These are phyloP conservation scores for Piromyces finnis DNA, from an alignment of 192 early-diverging fungal species.

Conservation along the genomic window DNA sequence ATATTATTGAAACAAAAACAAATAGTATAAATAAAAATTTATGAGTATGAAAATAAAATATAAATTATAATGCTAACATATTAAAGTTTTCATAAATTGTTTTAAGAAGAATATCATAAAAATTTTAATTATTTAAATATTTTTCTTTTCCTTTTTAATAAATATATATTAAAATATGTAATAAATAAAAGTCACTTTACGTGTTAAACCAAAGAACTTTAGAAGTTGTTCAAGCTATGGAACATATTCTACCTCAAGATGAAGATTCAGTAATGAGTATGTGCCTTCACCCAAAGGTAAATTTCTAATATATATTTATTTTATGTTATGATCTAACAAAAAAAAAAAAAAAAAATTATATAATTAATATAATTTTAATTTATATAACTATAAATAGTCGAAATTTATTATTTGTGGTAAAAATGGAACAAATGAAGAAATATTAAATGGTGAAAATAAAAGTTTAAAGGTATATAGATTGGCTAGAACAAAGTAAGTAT, in stretches of 20 bases:
- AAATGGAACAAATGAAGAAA: neutral
- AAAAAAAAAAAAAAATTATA: neutral
- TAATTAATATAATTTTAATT: neutral
- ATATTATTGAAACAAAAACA: too few species aligned
- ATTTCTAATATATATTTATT: neutral
- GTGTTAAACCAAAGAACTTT: constrained; percentile 1
- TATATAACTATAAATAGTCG: neutral
- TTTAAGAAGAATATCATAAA: too few species aligned
- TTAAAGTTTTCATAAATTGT: too few species aligned
- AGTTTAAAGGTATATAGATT: neutral
- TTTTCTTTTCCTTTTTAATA: too few species aligned
- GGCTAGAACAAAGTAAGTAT: neutral
- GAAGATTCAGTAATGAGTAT: constrained; percentile 3
- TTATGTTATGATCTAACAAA: too few species aligned
- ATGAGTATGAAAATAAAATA: too few species aligned
- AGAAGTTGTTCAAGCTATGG: neutral
- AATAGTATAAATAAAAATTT: too few species aligned
- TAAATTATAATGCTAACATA: too few species aligned
- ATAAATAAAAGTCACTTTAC: neutral
- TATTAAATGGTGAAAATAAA: neutral
- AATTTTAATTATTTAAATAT: too few species aligned
- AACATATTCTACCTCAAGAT: neutral
- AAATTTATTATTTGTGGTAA: neutral
- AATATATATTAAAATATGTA: neutral
- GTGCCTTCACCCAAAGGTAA: constrained; percentile 1